Evolutionary conservation across 2,329 filamentous ascomycete species (phyloP).

Genomic region (Coniochaeta hoffmannii): DNA sequence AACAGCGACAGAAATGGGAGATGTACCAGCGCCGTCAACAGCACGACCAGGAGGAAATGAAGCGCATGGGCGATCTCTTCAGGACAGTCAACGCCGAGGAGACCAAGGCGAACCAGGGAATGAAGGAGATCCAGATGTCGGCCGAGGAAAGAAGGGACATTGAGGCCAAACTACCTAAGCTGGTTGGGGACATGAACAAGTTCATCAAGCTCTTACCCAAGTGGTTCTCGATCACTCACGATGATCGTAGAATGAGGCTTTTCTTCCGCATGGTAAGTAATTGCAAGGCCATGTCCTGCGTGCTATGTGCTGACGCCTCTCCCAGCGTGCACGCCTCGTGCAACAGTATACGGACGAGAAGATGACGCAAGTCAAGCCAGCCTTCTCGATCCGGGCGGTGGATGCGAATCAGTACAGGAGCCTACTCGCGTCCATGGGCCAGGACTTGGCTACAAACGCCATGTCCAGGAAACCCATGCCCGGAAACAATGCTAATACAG

Average conservation of each 20-base stretch:
- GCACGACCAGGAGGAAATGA: slow-evolving; percentile 31
- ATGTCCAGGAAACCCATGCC: slow-evolving; percentile 11
- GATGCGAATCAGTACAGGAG: slow-evolving; percentile 43
- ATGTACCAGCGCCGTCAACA: slow-evolving; percentile 10
- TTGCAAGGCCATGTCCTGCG: too few relatives aligned
- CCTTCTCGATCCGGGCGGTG: slow-evolving; percentile 41
- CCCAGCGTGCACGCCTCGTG: slow-evolving; percentile 42
- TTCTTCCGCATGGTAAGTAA: slow-evolving; percentile 46
- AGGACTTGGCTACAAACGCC: slow-evolving; percentile 29
- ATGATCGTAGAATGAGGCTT: slow-evolving; percentile 41
- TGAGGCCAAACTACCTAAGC: slow-evolving; percentile 32
- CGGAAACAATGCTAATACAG: neutral
- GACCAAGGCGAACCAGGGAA: slow-evolving; percentile 28
- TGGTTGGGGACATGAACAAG: slow-evolving; percentile 34
- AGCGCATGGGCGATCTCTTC: slow-evolving; percentile 14
- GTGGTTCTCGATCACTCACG: slow-evolving; percentile 41
- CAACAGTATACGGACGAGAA: slow-evolving; percentile 46
- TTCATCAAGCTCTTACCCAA: slow-evolving; percentile 35
- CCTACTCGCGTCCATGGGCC: slow-evolving; percentile 45
- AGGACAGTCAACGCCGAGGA: slow-evolving; percentile 23
- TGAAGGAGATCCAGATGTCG: slow-evolving; percentile 39
- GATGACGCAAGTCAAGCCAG: slow-evolving; percentile 35
- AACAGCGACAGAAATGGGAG: slow-evolving; percentile 38
- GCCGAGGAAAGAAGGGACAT: slow-evolving; percentile 36
- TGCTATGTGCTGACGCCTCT: neutral